phyloP scores from a whole-genome alignment of 495 filamentous ascomycete species.

The Xylaria longipes region DNA sequence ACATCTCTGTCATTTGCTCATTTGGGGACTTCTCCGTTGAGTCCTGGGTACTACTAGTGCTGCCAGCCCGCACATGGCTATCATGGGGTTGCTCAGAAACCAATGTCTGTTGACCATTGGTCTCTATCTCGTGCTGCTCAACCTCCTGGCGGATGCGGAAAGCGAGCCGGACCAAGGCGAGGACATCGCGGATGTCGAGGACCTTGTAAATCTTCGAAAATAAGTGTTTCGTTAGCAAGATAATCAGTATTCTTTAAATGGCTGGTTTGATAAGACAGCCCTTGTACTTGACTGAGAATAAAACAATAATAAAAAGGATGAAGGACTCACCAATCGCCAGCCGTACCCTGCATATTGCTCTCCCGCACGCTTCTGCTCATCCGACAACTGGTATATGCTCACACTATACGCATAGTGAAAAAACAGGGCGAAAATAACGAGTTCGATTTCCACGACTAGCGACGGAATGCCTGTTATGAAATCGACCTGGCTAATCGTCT shows the following conservation, averaged over 20 bases:
- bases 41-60: neutral
- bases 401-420: conserved; percentile 25
- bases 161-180: conserved; percentile 10
- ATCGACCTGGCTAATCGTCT: conserved; percentile 13
- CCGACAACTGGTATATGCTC: conserved; percentile 22
- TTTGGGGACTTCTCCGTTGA: conserved; percentile 2
- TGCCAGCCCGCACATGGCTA: neutral
- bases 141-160: conserved; percentile 18
- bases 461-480: conserved; percentile 25
- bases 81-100: neutral
- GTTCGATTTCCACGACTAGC: conserved; percentile 19
- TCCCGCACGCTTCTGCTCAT: conserved; percentile 13
- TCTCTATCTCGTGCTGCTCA: conserved; percentile 6
- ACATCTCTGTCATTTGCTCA: conserved; percentile 3
- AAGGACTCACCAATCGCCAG: conserved; percentile 23
- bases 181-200: conserved; percentile 20
- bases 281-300: too few species aligned
- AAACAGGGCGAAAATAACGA: conserved; percentile 26
- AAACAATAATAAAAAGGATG: neutral
- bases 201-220: conserved; percentile 17
- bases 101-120: neutral
- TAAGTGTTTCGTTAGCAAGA: neutral
- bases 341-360: conserved; percentile 17
- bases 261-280: too few species aligned
- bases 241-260: neutral